Evolutionary conservation across 805 yeast genomes (phyloP).

Genomic region (Lipomyces orientalis): DNA sequence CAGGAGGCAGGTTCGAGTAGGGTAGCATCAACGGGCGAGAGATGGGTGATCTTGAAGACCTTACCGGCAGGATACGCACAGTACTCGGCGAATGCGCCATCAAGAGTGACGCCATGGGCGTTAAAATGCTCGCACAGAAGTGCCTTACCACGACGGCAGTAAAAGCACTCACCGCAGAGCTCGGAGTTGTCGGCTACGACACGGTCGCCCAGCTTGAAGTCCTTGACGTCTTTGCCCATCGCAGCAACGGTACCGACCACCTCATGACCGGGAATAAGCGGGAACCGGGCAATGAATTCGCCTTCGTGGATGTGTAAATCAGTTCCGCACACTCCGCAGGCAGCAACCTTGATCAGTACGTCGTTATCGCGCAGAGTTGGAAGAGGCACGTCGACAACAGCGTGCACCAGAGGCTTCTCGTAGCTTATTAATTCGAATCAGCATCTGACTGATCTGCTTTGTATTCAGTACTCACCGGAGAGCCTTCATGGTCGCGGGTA

Average conservation of each 20-base stretch:
- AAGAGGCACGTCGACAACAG: constrained; percentile 27
- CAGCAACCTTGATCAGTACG: constrained; percentile 33
- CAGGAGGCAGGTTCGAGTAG: constrained; percentile 37
- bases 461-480: constrained; percentile 22
- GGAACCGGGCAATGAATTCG: constrained; percentile 34
- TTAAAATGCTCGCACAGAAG: constrained; percentile 35
- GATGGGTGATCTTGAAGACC: constrained; percentile 33
- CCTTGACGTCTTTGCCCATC: constrained; percentile 30
- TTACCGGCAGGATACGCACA: constrained; percentile 36
- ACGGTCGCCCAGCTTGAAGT: constrained; percentile 28
- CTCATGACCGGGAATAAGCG: constrained; percentile 36
- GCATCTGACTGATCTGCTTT: not conserved
- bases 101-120: constrained; percentile 35
- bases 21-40: constrained; percentile 33
- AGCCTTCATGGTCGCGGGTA: constrained; percentile 34
- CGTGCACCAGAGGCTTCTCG: constrained; percentile 31
- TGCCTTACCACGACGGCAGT: constrained; percentile 35
- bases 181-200: constrained; percentile 38
- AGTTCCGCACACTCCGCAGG: constrained; percentile 37
- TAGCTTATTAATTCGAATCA: constrained; percentile 14
- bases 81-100: constrained; percentile 36
- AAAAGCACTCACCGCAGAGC: constrained; percentile 34
- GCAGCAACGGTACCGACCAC: constrained; percentile 37
- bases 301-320: constrained; percentile 37
- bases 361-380: constrained; percentile 32